These are phyloP conservation scores for Malassezia sp. DNA, from an alignment of 1,284 basidiomycete species.

Conservation along the genomic window DNA sequence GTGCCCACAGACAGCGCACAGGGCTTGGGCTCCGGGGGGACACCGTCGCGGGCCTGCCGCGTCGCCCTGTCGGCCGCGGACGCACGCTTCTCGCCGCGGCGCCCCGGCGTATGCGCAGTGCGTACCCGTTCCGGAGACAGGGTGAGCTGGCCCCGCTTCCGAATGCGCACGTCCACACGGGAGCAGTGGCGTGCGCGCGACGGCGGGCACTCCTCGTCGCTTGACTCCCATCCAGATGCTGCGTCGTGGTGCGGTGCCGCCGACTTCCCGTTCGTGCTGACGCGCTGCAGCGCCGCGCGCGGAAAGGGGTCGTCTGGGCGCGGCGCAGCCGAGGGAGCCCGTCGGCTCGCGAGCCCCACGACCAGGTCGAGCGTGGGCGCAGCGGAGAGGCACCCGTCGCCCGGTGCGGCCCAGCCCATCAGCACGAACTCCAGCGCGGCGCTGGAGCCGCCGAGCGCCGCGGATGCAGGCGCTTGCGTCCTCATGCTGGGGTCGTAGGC, in stretches of 20 bases:
- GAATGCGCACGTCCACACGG: constrained; percentile 9
- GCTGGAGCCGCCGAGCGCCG: constrained; percentile 6
- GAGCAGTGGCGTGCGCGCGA: too few species aligned
- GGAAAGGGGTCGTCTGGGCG: constrained; percentile 35
- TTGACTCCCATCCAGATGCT: constrained; percentile 8
- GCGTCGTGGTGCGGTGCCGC: too few species aligned
- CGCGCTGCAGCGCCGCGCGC: constrained; percentile 16
- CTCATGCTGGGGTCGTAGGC: constrained; percentile 8
- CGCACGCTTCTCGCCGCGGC: constrained; percentile 12
- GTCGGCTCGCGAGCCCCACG: background rate
- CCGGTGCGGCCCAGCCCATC: constrained; percentile 7
- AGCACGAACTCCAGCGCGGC: constrained; percentile 21
- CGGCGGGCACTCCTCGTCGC: constrained; percentile 12
- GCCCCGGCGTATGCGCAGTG: constrained; percentile 5
- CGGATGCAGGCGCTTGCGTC: background rate
- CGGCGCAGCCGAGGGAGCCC: background rate
- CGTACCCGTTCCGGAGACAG: background rate
- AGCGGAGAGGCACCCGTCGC: too few species aligned
- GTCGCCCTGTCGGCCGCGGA: too few species aligned
- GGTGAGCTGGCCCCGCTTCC: constrained; percentile 4
- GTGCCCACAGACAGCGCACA: too few species aligned
- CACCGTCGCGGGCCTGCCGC: too few species aligned
- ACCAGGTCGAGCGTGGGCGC: background rate
- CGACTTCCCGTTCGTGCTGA: too few species aligned
- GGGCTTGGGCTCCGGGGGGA: too few species aligned